Percentiles rank a stretch among this genome's conserved stretches.
These are phyloP conservation scores for Bruguiera sexangula DNA, from an alignment of 345 rosid genomes.

Conservation along the genomic window DNA sequence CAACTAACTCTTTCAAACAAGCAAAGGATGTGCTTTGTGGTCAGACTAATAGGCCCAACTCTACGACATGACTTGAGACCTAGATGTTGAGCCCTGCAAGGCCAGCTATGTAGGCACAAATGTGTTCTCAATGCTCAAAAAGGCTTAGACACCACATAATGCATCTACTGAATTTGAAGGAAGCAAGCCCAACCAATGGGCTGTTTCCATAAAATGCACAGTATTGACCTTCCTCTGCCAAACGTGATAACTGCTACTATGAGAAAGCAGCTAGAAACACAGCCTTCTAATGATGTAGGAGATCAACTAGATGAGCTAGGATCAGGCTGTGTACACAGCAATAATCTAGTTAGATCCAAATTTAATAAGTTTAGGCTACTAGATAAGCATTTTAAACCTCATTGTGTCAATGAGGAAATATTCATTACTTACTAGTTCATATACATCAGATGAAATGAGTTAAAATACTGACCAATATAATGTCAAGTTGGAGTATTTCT, in stretches of 20 bases:
- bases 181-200: constrained; percentile 58
- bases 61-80: no score
- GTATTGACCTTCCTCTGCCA: constrained; percentile 43
- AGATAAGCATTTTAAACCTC: background rate
- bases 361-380: background rate
- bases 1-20: no score
- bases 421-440: no score
- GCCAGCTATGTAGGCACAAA: no score
- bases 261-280: constrained; percentile 21
- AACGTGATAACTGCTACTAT: constrained; percentile 18
- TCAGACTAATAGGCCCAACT: no score
- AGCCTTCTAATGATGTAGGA: constrained; percentile 5
- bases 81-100: no score
- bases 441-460: constrained; percentile 5
- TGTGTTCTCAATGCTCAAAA: no score
- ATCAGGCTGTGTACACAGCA: constrained; percentile 1
- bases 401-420: no score
- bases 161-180: constrained; percentile 25
- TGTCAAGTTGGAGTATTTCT: constrained; percentile 42
- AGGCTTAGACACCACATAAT: no score
- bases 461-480: constrained; percentile 68
- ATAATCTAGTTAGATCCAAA: background rate
- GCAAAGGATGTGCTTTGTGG: no score
- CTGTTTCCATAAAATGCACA: background rate
- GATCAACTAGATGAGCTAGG: constrained; percentile 7